These are phyloP conservation scores for Sarocladiaceae sp. DNA, from an alignment of 2,329 filamentous ascomycete species.

Conservation along the genomic window DNA sequence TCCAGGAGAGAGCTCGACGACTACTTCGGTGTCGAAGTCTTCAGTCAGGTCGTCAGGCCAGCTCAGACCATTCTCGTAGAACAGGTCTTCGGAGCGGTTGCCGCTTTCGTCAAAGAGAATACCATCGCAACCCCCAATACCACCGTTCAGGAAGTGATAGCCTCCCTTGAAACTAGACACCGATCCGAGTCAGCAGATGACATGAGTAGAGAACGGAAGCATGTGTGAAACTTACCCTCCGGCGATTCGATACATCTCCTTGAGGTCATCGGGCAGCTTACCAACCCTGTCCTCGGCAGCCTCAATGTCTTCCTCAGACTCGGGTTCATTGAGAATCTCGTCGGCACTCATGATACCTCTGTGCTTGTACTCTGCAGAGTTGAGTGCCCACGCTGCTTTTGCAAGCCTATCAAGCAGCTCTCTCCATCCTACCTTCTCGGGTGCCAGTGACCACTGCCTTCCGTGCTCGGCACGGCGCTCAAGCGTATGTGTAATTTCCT, in stretches of 20 bases:
- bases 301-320: neutral
- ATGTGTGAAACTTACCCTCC: neutral
- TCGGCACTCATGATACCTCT: neutral
- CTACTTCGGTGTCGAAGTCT: neutral
- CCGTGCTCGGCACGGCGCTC: neutral
- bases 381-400: conserved; percentile 1
- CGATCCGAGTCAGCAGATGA: neutral
- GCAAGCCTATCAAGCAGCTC: conserved; percentile 4
- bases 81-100: neutral
- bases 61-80: neutral
- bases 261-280: neutral
- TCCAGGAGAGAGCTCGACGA: neutral
- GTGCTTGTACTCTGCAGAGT: neutral
- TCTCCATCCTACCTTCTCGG: conserved; percentile 3
- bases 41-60: neutral
- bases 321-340: conserved; percentile 1
- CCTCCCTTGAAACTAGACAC: neutral
- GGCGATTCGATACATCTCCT: conserved; percentile 3
- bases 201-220: neutral
- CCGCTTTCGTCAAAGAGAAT: neutral
- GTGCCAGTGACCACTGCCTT: conserved; percentile 6
- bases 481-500: neutral
- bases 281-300: neutral
- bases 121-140: neutral
- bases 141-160: conserved; percentile 6